These are phyloP conservation scores for Scorias spongiosa DNA, from an alignment of 2,329 filamentous ascomycete genomes.

Conservation along the genomic window DNA sequence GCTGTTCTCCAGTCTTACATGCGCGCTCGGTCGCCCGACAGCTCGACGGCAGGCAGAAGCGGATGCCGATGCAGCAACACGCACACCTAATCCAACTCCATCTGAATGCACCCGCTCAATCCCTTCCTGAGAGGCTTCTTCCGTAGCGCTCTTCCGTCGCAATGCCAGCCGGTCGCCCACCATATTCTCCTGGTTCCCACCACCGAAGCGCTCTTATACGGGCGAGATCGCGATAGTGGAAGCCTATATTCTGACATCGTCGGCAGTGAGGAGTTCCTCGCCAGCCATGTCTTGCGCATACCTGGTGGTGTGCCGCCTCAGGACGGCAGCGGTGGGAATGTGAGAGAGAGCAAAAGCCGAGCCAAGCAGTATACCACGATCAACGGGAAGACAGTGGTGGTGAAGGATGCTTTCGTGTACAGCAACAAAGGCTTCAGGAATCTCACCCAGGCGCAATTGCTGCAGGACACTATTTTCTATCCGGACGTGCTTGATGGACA, in stretches of 20 bases:
- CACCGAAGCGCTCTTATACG: conserved; percentile 78
- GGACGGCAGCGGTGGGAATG: conserved; percentile 22
- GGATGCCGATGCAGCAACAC: not conserved
- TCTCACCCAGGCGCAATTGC: conserved; percentile 73
- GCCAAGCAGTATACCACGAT: conserved; percentile 86
- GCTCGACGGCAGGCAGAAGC: too few relatives aligned
- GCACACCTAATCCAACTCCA: not conserved
- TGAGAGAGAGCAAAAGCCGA: conserved; percentile 81
- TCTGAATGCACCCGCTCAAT: conserved; percentile 54
- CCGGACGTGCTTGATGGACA: conserved; percentile 76
- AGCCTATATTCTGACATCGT: conserved; percentile 64
- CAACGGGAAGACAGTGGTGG: conserved; percentile 82
- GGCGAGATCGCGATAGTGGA: conserved; percentile 75
- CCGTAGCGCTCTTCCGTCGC: conserved; percentile 78
- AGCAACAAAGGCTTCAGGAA: conserved; percentile 98
- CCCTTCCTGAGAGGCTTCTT: conserved; percentile 98
- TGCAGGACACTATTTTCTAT: conserved; percentile 76
- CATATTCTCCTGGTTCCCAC: conserved; percentile 88
- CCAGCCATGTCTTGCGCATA: conserved; percentile 88
- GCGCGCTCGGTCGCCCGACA: too few relatives aligned
- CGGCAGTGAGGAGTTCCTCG: conserved; percentile 83
- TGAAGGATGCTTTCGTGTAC: conserved; percentile 86
- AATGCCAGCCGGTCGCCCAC: conserved; percentile 83
- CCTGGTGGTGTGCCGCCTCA: conserved; percentile 38
- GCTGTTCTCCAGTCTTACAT: too few relatives aligned